phyloP scores from a whole-genome alignment of 345 rosid genomes.

The Moricandia arvensis region DNA sequence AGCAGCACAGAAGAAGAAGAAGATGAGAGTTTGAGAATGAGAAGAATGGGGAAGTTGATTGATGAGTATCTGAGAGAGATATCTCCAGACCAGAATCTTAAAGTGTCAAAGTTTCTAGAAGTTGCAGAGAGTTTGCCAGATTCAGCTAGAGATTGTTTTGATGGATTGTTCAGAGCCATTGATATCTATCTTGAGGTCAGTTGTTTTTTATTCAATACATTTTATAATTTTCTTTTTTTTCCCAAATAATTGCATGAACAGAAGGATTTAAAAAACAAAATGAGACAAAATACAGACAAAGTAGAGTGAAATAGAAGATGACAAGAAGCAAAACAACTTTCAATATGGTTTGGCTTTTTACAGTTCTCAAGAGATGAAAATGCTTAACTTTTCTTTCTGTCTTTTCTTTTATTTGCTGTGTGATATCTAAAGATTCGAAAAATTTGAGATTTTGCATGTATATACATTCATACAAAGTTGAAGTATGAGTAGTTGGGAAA shows the following conservation, averaged over 20 bases:
- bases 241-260: slow-evolving; percentile 15
- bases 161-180: slow-evolving; percentile 77
- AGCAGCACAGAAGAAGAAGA: slow-evolving; percentile 28
- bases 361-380: slow-evolving; percentile 20
- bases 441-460: slow-evolving; percentile 13
- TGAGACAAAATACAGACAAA: not conserved
- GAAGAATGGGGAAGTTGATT: slow-evolving; percentile 54
- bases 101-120: slow-evolving; percentile 49
- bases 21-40: slow-evolving; percentile 32
- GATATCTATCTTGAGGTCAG: slow-evolving; percentile 76
- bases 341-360: slow-evolving; percentile 21
- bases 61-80: slow-evolving; percentile 74
- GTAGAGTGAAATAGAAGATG: slow-evolving; percentile 31
- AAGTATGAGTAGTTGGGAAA: too few relatives aligned
- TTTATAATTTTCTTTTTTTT: not conserved
- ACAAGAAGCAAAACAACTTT: slow-evolving; percentile 28
- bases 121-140: slow-evolving; percentile 75
- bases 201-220: not conserved
- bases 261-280: not conserved
- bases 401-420: slow-evolving; percentile 13
- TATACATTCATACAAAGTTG: slow-evolving; percentile 10
- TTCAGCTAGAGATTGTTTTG: slow-evolving; percentile 67
- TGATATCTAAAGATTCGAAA: slow-evolving; percentile 29
- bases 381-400: slow-evolving; percentile 27
- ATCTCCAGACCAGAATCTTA: slow-evolving; percentile 71